Conservation (phyloP, 2,329 filamentous ascomycete genomes). For the Hymenoscyphus salicellus region DNA sequence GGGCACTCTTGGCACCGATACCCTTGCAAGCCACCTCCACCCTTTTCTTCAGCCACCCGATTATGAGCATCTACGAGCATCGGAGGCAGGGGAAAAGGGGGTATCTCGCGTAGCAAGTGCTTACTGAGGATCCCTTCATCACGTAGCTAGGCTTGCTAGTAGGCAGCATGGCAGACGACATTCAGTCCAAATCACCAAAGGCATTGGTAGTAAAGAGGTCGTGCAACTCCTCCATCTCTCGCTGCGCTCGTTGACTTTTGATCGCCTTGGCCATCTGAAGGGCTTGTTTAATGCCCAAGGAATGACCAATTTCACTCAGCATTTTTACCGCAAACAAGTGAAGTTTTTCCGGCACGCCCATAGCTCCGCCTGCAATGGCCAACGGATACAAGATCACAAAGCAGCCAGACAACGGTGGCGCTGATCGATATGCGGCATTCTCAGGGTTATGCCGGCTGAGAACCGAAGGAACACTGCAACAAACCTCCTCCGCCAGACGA, state of each 20-base stretch:
- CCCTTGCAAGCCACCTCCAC: no score
- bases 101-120: no score
- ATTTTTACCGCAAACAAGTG: slow-evolving; percentile 22
- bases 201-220: not conserved
- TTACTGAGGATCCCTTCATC: no score
- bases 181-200: not conserved
- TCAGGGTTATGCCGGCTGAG: slow-evolving; percentile 12
- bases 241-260: slow-evolving; percentile 8
- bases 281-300: slow-evolving; percentile 24
- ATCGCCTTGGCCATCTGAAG: slow-evolving; percentile 15
- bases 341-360: slow-evolving; percentile 25
- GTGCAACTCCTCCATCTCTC: slow-evolving; percentile 5
- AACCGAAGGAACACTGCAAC: slow-evolving; percentile 22
- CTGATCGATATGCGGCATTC: not conserved
- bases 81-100: no score
- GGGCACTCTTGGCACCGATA: no score
- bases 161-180: not conserved
- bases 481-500: slow-evolving; percentile 26
- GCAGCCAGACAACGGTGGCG: slow-evolving; percentile 19
- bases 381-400: slow-evolving; percentile 28
- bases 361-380: slow-evolving; percentile 22
- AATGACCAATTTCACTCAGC: slow-evolving; percentile 25
- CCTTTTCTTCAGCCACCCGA: no score
- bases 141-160: no score
- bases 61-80: no score